phyloP scores from a whole-genome alignment of 352 stramenopile genomes.

The Phytophthora podocarpi region DNA sequence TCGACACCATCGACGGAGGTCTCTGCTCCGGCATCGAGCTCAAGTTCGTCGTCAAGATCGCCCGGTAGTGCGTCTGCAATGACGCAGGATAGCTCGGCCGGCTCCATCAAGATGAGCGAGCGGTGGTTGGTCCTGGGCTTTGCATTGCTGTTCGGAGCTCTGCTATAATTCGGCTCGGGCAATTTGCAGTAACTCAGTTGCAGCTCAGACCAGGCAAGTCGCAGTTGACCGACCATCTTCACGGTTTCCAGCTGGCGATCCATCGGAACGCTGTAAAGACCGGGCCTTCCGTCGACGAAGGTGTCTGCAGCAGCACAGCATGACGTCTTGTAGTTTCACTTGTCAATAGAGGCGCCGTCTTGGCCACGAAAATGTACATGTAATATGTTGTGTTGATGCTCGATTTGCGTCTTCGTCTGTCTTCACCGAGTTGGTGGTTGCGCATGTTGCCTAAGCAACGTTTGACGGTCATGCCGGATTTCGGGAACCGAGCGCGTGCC shows the following conservation, averaged over 20 bases:
- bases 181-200: too few relatives aligned
- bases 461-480: too few relatives aligned
- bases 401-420: conserved; percentile 1
- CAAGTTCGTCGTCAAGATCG: conserved; percentile 11
- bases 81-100: conserved; percentile 23
- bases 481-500: conserved; percentile 5
- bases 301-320: conserved; percentile 3
- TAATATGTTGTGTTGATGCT: conserved; percentile 8
- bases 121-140: conserved; percentile 18
- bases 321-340: not conserved
- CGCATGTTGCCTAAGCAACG: too few relatives aligned
- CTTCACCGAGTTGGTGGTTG: conserved; percentile 1
- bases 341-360: conserved; percentile 10
- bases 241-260: conserved; percentile 21
- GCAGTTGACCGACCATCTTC: conserved; percentile 17
- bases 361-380: conserved; percentile 9
- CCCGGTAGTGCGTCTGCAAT: not conserved
- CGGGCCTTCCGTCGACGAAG: not conserved
- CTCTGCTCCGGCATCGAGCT: conserved; percentile 5
- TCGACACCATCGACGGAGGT: conserved; percentile 4
- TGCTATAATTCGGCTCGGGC: conserved; percentile 13
- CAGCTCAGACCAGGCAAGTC: conserved; percentile 14
- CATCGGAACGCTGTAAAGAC: conserved; percentile 17
- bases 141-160: conserved; percentile 21
- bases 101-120: conserved; percentile 5